These are phyloP conservation scores for Kodamaea neixiangensis DNA, from an alignment of 805 yeast species.

Conservation along the genomic window DNA sequence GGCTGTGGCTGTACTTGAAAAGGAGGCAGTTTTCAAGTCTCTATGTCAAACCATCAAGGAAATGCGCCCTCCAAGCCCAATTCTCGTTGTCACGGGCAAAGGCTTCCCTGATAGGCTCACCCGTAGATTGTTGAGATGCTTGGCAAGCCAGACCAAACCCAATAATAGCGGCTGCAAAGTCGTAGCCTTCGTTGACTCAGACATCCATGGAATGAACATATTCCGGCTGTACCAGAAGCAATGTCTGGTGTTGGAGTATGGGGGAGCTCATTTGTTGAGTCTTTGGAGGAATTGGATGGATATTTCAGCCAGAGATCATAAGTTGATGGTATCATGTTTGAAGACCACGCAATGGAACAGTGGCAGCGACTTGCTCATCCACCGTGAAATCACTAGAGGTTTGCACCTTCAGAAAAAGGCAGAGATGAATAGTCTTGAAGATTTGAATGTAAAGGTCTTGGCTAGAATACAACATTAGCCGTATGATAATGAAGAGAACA, in stretches of 20 bases:
- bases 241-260: constrained; percentile 20
- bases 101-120: constrained; percentile 68
- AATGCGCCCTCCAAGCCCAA: not conserved
- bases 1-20: constrained; percentile 31
- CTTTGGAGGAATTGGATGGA: constrained; percentile 24
- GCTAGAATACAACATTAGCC: no score
- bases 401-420: constrained; percentile 52
- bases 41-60: constrained; percentile 23
- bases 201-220: constrained; percentile 63
- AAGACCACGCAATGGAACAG: constrained; percentile 4
- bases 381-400: constrained; percentile 55
- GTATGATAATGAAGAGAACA: no score
- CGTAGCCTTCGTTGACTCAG: constrained; percentile 59
- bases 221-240: constrained; percentile 34
- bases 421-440: constrained; percentile 48
- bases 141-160: constrained; percentile 11
- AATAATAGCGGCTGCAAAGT: constrained; percentile 38
- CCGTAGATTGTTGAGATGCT: constrained; percentile 35
- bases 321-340: constrained; percentile 18
- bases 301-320: constrained; percentile 22
- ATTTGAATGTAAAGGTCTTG: constrained; percentile 3
- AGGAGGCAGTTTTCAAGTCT: constrained; percentile 43
- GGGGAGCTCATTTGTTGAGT: constrained; percentile 47
- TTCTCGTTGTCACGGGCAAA: constrained; percentile 55
- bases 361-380: constrained; percentile 15